Evolutionary conservation across 441 rosid species (phyloP).

Genomic region (Brassica balearica): DNA sequence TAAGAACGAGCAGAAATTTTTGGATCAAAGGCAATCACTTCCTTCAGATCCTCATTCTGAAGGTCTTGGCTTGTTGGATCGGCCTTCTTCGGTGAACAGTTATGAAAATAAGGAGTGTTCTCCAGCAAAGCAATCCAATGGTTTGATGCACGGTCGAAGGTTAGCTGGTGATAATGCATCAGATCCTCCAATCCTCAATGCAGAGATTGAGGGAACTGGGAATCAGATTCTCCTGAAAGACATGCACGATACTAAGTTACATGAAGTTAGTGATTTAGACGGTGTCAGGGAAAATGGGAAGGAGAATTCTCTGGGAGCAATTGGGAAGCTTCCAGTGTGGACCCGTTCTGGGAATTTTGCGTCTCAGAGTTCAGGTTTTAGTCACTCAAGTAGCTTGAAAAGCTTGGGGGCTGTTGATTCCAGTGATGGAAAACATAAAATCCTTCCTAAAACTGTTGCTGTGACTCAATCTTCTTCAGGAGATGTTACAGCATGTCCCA

Average conservation of each 20-base stretch:
- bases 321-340: conserved; percentile 87
- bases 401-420: conserved; percentile 83
- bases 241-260: conserved; percentile 55
- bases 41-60: conserved; percentile 38
- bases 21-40: conserved; percentile 40
- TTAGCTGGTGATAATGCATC: conserved; percentile 37
- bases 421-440: conserved; percentile 63
- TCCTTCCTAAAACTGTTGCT: conserved; percentile 54
- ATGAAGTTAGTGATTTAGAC: conserved; percentile 53
- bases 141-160: conserved; percentile 36
- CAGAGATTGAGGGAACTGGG: conserved; percentile 37
- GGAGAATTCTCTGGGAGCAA: conserved; percentile 62
- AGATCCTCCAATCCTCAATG: conserved; percentile 34
- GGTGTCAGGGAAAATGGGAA: conserved; percentile 57
- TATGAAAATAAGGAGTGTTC: conserved; percentile 35
- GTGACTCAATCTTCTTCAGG: conserved; percentile 67
- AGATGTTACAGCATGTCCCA: conserved; percentile 64
- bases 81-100: conserved; percentile 38
- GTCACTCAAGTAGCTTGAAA: conserved; percentile 93
- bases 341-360: conserved; percentile 83
- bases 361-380: conserved; percentile 90
- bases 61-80: conserved; percentile 38
- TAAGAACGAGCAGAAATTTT: conserved; percentile 35
- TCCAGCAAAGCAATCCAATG: conserved; percentile 44
- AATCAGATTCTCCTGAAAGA: conserved; percentile 53